Evolutionary conservation across 345 rosid species (phyloP).

Genomic region (Adansonia digitata): DNA sequence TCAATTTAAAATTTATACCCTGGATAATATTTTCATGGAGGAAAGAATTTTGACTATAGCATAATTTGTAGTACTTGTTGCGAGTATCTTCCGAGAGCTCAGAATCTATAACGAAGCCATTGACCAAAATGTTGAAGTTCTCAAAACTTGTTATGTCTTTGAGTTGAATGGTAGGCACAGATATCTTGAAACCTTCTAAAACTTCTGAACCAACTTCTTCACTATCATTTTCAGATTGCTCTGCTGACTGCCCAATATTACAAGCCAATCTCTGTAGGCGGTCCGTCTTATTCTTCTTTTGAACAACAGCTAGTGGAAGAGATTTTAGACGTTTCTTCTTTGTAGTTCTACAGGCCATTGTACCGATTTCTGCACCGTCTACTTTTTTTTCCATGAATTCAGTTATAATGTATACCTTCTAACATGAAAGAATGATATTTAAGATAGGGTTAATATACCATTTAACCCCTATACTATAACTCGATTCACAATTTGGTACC

Average conservation of each 20-base stretch:
- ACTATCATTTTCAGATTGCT: conserved; percentile 56
- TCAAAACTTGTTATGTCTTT: conserved; percentile 36
- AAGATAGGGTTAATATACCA: too few species aligned
- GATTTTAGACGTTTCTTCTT: conserved; percentile 46
- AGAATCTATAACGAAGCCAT: conserved; percentile 43
- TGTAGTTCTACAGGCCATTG: conserved; percentile 12
- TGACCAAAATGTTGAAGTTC: conserved; percentile 37
- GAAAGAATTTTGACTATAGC: conserved; percentile 52
- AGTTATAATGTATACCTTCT: conserved; percentile 8
- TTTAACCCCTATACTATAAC: too few species aligned
- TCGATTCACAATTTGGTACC: too few species aligned
- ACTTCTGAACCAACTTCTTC: conserved; percentile 67
- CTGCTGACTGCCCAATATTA: conserved; percentile 23
- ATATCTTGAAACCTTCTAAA: conserved; percentile 49
- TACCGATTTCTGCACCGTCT: conserved; percentile 23
- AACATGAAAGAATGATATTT: conserved; percentile 3
- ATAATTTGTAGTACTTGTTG: conserved; percentile 50
- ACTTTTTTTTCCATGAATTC: not conserved
- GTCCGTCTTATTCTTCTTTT: conserved; percentile 36
- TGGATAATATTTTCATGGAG: conserved; percentile 49
- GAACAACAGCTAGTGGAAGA: conserved; percentile 40
- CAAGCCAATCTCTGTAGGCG: conserved; percentile 23
- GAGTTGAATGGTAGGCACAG: conserved; percentile 34
- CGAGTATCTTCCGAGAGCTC: conserved; percentile 48
- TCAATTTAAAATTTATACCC: conserved; percentile 47